These are phyloP conservation scores for Pachysandra terminalis DNA, from an alignment of 164 flowering plant genomes.

Conservation along the genomic window DNA sequence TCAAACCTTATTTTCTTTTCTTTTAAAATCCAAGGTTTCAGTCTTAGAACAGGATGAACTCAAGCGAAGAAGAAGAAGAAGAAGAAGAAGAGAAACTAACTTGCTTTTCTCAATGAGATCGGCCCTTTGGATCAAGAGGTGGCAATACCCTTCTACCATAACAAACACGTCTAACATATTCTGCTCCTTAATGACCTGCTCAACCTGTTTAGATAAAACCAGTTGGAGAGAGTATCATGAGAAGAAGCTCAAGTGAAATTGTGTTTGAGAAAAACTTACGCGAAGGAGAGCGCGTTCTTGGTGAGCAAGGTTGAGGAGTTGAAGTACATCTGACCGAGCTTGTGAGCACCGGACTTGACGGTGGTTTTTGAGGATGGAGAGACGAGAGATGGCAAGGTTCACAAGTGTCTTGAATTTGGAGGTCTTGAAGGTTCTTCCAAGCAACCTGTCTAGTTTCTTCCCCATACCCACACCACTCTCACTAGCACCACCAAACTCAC, in stretches of 20 bases:
- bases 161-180: conserved; percentile 57
- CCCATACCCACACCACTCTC: conserved; percentile 31
- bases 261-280: conserved; percentile 24
- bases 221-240: no score
- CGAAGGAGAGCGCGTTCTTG: conserved; percentile 76
- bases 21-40: no score
- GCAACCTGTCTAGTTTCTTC: conserved; percentile 44
- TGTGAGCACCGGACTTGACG: conserved; percentile 44
- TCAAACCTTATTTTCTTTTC: no score
- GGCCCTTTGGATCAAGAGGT: conserved; percentile 36
- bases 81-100: conserved; percentile 23
- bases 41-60: no score
- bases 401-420: conserved; percentile 42
- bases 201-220: conserved; percentile 38
- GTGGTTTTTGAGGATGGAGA: conserved; percentile 63
- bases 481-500: not conserved
- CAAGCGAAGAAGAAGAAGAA: no score
- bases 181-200: conserved; percentile 67
- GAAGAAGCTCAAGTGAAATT: no score
- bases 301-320: conserved; percentile 62
- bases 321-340: conserved; percentile 54
- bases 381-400: conserved; percentile 49
- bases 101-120: conserved; percentile 30
- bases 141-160: conserved; percentile 53
- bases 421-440: conserved; percentile 52